Base-by-base conservation (phyloP, 2,329 filamentous ascomycete species). In the Fusarium caatingaense region DNA sequence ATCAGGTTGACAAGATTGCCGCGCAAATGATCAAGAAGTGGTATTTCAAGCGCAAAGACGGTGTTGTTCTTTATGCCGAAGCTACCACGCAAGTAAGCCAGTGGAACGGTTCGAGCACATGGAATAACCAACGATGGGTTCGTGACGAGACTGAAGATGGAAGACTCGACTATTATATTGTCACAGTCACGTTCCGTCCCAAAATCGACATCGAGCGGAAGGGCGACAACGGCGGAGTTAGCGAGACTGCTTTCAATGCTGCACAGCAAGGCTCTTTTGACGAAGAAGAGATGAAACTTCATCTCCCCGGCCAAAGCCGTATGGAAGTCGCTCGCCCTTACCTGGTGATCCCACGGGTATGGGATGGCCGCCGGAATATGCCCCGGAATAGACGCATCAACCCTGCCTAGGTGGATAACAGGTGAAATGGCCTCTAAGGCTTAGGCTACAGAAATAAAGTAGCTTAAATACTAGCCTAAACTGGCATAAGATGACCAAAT, bases 61-160 rank as follows among this genome's bases (percentile, higher is more conserved):
- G 78, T 1, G 55, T 50, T 6, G 57, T 75, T 4, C 71, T 83
- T 3, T 76, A 73, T 23, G 77, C 79, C 0, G 73, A 79, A 0
- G 48, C 56, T 9, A 75, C 73, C 25, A 74, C 72, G 7, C 60
- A 76, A 20, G 72, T 77, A 3, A 81, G 72, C 20, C 71, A 72
- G 13, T 87, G 85, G 85, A 80, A 73, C 2, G 85, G 85, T 0
- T 78, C 78, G 15, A 83, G 83, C n/a, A 79, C 77, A 1, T 82
- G 84, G 78, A 70, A 79, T 8, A 51, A 67, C 0, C 3, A 66
- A 28, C 76, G 79, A 9, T 85, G 83, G 80, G 12, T 78, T 2
- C 78, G 82, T 2, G 84, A 87, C 64, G 83, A 85, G 70, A 75
- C 75, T 0, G 70, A 76, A 20, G 74, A 76, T 0, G 77, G 78